Evolutionary conservation across 2,329 filamentous ascomycete species (phyloP).

Genomic region (Fusarium beomiforme): DNA sequence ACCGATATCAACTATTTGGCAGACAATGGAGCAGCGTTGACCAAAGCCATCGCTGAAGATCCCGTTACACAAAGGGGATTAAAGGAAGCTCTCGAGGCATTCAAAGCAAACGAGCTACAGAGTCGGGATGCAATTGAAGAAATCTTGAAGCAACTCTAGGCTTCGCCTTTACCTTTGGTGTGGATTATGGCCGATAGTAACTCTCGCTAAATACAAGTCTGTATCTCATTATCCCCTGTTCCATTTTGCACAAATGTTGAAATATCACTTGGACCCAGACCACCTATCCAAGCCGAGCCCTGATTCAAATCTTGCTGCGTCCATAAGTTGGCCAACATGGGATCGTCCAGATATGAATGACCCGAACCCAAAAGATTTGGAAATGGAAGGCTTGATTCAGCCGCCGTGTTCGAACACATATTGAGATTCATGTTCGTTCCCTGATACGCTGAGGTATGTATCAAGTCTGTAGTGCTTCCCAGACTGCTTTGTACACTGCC

Average conservation of each 20-base stretch:
- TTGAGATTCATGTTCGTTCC: neutral
- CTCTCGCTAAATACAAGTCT: neutral
- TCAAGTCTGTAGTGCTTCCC: neutral
- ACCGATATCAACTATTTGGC: neutral
- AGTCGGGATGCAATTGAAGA: neutral
- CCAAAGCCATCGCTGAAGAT: neutral
- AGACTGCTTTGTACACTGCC: neutral
- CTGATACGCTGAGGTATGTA: neutral
- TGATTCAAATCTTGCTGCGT: neutral
- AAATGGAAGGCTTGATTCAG: neutral
- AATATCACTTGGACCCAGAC: neutral
- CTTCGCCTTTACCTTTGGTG: fast-evolving
- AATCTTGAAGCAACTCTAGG: neutral
- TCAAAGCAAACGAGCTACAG: neutral
- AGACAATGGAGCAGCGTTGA: neutral
- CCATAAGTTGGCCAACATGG: neutral
- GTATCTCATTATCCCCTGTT: neutral
- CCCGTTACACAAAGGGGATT: neutral
- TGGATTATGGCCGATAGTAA: neutral
- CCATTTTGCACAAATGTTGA: neutral
- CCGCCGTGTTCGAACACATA: neutral
- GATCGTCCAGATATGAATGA: neutral
- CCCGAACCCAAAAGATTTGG: neutral
- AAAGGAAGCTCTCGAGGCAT: neutral
- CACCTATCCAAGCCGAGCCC: neutral